Evolutionary conservation across 176 grass and related monocot species (phyloP), one percentile per base, ranked within the genome.

Genomic region (Bonia amplexicaulis): DNA sequence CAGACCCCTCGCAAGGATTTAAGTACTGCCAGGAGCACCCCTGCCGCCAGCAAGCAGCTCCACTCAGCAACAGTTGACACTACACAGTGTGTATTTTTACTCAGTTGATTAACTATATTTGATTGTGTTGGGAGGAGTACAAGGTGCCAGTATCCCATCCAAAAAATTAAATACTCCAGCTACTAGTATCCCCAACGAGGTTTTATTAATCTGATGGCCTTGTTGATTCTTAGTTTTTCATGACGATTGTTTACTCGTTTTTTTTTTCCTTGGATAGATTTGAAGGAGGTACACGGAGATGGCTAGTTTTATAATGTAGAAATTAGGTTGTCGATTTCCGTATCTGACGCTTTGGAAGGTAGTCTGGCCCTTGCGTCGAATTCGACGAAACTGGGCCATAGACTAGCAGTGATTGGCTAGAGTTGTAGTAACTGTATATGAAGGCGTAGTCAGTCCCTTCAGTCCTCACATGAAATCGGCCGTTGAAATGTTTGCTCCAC

Each of bases 51-150:
- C 75, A 78, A 82, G 66, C 73, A 79, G 80, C 75, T 83, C 74
- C 84, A 80, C 84, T 87, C 74, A 84, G 80, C 67, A 79, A 74
- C 51, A 84, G 60, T 79, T 87, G 65, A 51, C 84, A 73, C 73
- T 27, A 25, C 40, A 60, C 53, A 49, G 25, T 11, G 14, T 51
- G 39, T 29, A 79, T 25, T 17, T 29, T 35, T 83, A 83, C 5
- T 83, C 78, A 65, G 53, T 59, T 67, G 53, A 53, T 39, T 14
- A 7, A 26, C 66, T 72, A 65, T 84, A 51, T 48, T 82, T 42
- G 27, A 66, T 87, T 90, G 47, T 79, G 25, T 14, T 85, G 31
- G 81, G 29, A 31, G 54, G 58, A 29, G 48, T 44, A 67, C 79
- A 83, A 79, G 44, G 15, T 55, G 55, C 48, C 42, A 86, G 73